phyloP scores from a whole-genome alignment of 257 asterid species.

The Ligustrum vulgare region DNA sequence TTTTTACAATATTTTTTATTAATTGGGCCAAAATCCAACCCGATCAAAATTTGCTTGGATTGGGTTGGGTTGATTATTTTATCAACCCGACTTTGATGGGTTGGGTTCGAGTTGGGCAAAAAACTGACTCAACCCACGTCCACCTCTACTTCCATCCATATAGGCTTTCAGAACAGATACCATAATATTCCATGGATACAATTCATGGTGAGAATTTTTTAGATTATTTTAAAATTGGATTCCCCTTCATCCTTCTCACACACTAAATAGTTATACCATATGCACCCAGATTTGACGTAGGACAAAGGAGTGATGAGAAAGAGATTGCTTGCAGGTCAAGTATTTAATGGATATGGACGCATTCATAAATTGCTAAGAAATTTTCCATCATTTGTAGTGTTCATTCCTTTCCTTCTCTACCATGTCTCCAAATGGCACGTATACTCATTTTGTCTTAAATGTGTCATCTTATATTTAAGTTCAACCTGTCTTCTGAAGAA shows the following conservation, averaged over 20 bases:
- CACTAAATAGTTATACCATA: neutral
- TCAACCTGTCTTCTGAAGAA: slow-evolving; percentile 60
- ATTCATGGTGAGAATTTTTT: neutral
- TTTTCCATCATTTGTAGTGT: neutral
- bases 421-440: slow-evolving; percentile 8
- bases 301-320: neutral
- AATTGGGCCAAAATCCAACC: too few relatives aligned
- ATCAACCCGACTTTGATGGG: too few relatives aligned
- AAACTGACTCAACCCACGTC: too few relatives aligned
- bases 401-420: neutral
- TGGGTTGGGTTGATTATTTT: too few relatives aligned
- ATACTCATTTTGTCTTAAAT: slow-evolving; percentile 10
- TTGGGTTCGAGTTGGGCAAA: too few relatives aligned
- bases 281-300: neutral
- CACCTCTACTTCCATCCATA: too few relatives aligned
- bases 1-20: too few relatives aligned
- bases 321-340: neutral
- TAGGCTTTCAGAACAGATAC: neutral
- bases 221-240: neutral
- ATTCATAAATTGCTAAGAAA: neutral
- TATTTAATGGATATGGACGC: neutral
- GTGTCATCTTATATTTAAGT: slow-evolving; percentile 41
- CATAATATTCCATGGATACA: neutral
- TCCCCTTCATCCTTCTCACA: neutral
- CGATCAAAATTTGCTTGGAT: too few relatives aligned